phyloP scores from a whole-genome alignment of 2,329 filamentous ascomycete species.

The Coniochaeta pulveracea region DNA sequence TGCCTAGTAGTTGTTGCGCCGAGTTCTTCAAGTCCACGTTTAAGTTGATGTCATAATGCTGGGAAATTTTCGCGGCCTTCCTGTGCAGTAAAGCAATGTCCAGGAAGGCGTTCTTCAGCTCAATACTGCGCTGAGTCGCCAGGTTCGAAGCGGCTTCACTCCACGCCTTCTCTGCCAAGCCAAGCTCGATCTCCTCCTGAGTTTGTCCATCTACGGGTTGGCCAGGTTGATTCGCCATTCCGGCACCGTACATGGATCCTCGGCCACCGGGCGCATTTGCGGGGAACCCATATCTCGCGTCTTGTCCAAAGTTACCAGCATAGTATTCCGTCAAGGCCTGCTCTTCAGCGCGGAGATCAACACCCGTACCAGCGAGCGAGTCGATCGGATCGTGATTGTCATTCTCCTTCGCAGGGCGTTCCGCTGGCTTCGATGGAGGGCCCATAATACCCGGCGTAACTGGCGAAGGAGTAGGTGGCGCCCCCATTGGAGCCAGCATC shows the following conservation, averaged over 20 bases:
- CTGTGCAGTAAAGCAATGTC: conserved; percentile 48
- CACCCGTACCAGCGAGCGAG: conserved; percentile 71
- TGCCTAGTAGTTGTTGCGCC: conserved; percentile 29
- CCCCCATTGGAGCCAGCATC: conserved; percentile 12
- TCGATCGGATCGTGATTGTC: conserved; percentile 73
- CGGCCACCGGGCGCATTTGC: conserved; percentile 44
- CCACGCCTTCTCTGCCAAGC: conserved; percentile 55
- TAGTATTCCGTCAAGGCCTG: conserved; percentile 64
- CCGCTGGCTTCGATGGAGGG: conserved; percentile 48
- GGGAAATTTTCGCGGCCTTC: conserved; percentile 46
- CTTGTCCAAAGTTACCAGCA: conserved; percentile 29
- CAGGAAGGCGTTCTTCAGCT: conserved; percentile 65
- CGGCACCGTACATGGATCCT: conserved; percentile 51
- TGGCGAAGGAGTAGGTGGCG: conserved; percentile 8
- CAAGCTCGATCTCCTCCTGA: conserved; percentile 55
- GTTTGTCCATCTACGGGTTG: conserved; percentile 29
- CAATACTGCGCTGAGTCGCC: conserved; percentile 51
- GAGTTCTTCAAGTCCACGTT: conserved; percentile 43
- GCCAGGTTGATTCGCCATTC: conserved; percentile 52
- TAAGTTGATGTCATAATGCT: conserved; percentile 43
- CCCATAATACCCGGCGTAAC: conserved; percentile 34
- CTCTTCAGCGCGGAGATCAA: conserved; percentile 80
- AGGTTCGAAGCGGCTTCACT: conserved; percentile 50
- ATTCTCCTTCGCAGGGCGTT: conserved; percentile 49
- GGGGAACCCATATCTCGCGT: conserved; percentile 41